phyloP scores from a whole-genome alignment of 805 yeast species.

The Lachancea kluyveri region DNA sequence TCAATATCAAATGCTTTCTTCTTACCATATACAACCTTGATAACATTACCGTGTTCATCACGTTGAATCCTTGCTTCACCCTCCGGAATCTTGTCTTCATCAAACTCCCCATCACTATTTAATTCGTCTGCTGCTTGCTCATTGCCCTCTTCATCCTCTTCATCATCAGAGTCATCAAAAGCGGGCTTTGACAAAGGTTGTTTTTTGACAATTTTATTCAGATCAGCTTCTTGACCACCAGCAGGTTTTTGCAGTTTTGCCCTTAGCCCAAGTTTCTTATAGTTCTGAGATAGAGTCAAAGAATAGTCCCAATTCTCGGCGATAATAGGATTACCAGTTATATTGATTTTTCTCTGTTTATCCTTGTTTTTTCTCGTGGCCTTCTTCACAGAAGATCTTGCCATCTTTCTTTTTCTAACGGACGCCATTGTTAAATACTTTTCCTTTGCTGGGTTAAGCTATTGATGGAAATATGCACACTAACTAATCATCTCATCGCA shows the following conservation, averaged over 20 bases:
- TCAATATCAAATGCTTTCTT: slow-evolving; percentile 37
- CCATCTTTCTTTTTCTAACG: slow-evolving; percentile 83
- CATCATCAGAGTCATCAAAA: slow-evolving; percentile 30
- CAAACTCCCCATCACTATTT: slow-evolving; percentile 31
- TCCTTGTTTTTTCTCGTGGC: slow-evolving; percentile 67
- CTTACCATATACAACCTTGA: slow-evolving; percentile 65
- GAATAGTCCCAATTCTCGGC: slow-evolving; percentile 87
- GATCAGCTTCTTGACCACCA: slow-evolving; percentile 72
- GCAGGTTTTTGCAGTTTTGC: slow-evolving; percentile 60
- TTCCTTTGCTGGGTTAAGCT: neutral
- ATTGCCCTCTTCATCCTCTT: slow-evolving; percentile 17
- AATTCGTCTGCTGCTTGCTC: slow-evolving; percentile 19
- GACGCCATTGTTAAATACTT: slow-evolving; percentile 41
- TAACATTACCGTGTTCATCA: slow-evolving; percentile 62
- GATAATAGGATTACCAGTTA: slow-evolving; percentile 71
- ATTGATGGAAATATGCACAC: too few species aligned
- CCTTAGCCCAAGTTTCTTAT: slow-evolving; percentile 71
- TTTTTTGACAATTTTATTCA: slow-evolving; percentile 35
- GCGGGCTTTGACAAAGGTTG: slow-evolving; percentile 28
- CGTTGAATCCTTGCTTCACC: slow-evolving; percentile 76
- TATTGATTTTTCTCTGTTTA: slow-evolving; percentile 58
- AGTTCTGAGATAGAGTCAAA: slow-evolving; percentile 79
- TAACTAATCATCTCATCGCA: slow-evolving; percentile 7
- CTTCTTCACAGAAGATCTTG: slow-evolving; percentile 62
- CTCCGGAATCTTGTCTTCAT: slow-evolving; percentile 54